phyloP scores from a whole-genome alignment of 805 yeast genomes.

The Ogataea populi-albae region DNA sequence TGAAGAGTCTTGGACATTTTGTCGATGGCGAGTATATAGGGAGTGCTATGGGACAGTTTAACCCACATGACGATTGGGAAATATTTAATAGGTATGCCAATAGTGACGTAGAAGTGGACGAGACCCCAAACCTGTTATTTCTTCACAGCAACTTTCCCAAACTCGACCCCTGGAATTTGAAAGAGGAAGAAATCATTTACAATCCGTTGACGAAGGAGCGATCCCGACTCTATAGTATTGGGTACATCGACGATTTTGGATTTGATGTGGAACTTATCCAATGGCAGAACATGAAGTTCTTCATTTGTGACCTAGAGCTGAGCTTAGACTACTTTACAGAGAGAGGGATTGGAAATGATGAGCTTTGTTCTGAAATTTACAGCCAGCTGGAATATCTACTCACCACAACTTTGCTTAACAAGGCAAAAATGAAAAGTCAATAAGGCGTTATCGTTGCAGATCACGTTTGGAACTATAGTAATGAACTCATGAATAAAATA shows the following conservation, averaged over 20 bases:
- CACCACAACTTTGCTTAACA: constrained; percentile 9
- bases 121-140: constrained; percentile 41
- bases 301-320: constrained; percentile 50
- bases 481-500: not conserved
- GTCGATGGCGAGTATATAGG: constrained; percentile 49
- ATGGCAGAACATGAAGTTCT: constrained; percentile 55
- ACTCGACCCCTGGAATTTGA: constrained; percentile 57
- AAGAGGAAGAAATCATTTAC: constrained; percentile 39
- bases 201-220: constrained; percentile 42
- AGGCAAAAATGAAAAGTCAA: no score
- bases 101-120: constrained; percentile 15
- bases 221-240: constrained; percentile 57
- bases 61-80: constrained; percentile 60
- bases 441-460: no score
- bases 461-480: not conserved
- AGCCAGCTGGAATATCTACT: constrained; percentile 43
- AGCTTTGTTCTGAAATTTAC: constrained; percentile 49
- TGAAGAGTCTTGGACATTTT: constrained; percentile 55
- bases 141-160: constrained; percentile 69
- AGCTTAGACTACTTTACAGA: constrained; percentile 43
- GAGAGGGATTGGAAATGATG: constrained; percentile 32
- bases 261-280: constrained; percentile 57
- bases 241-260: constrained; percentile 48
- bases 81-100: constrained; percentile 27
- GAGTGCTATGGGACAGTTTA: constrained; percentile 73